Percentiles rank a stretch among this genome's conserved stretches.
Conservation (phyloP, 2,329 filamentous ascomycete genomes). For the Sporothrix luriei region DNA sequence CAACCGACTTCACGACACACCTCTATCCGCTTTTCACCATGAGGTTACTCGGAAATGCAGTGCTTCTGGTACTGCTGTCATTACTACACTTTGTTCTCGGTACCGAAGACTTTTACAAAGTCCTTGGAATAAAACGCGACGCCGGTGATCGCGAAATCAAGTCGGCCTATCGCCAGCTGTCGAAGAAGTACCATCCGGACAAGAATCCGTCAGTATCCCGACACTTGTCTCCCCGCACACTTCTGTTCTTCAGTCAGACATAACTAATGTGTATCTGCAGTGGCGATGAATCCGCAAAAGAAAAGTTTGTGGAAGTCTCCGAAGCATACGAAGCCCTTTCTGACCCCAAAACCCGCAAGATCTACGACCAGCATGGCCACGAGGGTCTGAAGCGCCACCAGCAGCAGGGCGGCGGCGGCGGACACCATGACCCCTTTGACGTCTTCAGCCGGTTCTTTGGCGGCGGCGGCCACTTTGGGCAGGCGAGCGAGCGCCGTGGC, state of each 20-base stretch:
- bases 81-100: slow-evolving; percentile 59
- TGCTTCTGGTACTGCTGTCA: slow-evolving; percentile 55
- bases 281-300: slow-evolving; percentile 74
- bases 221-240: slow-evolving; percentile 12
- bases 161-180: slow-evolving; percentile 84
- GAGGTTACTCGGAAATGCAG: slow-evolving; percentile 25
- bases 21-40: slow-evolving; percentile 19
- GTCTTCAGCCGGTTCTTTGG: slow-evolving; percentile 97
- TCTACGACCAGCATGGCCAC: slow-evolving; percentile 94
- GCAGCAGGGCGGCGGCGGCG: slow-evolving; percentile 65
- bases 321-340: slow-evolving; percentile 94
- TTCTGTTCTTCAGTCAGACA: neutral
- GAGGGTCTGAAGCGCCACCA: slow-evolving; percentile 85
- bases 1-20: neutral
- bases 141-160: slow-evolving; percentile 90
- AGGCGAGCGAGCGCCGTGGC: slow-evolving; percentile 73
- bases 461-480: slow-evolving; percentile 78
- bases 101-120: slow-evolving; percentile 76
- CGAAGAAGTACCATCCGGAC: slow-evolving; percentile 95
- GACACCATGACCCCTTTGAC: slow-evolving; percentile 86
- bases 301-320: slow-evolving; percentile 91
- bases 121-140: slow-evolving; percentile 76
- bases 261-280: slow-evolving; percentile 48
- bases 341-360: slow-evolving; percentile 74
- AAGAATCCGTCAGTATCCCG: slow-evolving; percentile 80